These are phyloP conservation scores for Dothiorella sarmentorum DNA, from an alignment of 2,329 filamentous ascomycete species.

Conservation along the genomic window DNA sequence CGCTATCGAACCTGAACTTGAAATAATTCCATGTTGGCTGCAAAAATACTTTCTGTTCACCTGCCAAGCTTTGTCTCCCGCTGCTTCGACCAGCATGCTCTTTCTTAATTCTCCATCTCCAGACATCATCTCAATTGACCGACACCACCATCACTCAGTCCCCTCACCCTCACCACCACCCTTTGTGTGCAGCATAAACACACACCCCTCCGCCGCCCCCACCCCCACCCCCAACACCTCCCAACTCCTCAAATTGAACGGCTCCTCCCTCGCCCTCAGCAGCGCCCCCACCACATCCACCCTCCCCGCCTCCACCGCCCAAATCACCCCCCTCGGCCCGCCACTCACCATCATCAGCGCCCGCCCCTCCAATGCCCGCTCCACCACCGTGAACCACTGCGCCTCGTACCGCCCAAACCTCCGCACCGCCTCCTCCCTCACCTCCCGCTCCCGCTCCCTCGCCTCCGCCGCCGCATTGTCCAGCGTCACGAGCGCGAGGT, in stretches of 20 bases:
- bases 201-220: neutral
- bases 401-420: slow-evolving; percentile 1
- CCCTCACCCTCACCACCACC: neutral
- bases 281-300: slow-evolving; percentile 17
- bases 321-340: slow-evolving; percentile 18
- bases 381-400: neutral
- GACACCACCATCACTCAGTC: neutral
- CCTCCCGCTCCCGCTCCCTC: neutral
- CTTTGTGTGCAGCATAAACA: slow-evolving; percentile 9
- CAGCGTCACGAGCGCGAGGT: slow-evolving; percentile 5
- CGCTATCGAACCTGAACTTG: too few relatives aligned
- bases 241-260: neutral
- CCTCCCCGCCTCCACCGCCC: slow-evolving; percentile 4
- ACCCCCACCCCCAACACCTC: slow-evolving; percentile 13
- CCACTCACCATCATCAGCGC: neutral
- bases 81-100: too few relatives aligned
- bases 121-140: neutral
- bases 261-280: slow-evolving; percentile 4
- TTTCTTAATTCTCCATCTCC: too few relatives aligned
- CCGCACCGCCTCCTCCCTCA: neutral
- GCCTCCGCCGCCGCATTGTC: slow-evolving; percentile 10
- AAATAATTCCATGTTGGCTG: too few relatives aligned
- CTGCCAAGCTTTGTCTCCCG: neutral
- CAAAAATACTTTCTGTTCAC: too few relatives aligned
- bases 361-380: neutral